Conservation (phyloP, 768 basidiomycete genomes). For the Pleurotus salmoneostramineus region DNA sequence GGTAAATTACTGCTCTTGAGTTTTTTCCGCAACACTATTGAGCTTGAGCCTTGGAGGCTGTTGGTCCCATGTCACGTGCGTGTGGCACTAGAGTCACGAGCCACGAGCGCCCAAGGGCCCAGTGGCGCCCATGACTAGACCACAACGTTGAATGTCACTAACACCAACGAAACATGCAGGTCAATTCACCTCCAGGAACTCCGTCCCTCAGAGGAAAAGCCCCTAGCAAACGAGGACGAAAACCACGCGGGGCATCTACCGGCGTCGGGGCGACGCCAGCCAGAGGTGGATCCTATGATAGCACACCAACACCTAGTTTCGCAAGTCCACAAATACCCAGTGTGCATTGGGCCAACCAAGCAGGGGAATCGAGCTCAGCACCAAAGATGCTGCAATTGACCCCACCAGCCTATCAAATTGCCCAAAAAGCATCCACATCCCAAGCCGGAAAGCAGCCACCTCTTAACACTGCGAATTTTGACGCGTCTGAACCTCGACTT, state of each 20-base stretch:
- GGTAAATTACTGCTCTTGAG: too few species aligned
- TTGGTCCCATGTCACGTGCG: too few species aligned
- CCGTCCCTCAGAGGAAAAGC: background rate
- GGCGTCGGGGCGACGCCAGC: constrained; percentile 25
- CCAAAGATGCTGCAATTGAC: constrained; percentile 8
- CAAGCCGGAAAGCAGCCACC: background rate
- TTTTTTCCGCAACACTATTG: too few species aligned
- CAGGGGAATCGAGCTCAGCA: constrained; percentile 2
- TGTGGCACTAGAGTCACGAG: too few species aligned
- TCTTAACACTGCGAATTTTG: background rate
- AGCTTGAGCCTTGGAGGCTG: too few species aligned
- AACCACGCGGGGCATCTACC: constrained; percentile 36
- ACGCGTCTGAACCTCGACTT: background rate
- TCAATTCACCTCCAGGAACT: background rate
- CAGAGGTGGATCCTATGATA: constrained; percentile 11
- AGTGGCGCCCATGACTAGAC: too few species aligned
- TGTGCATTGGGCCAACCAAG: constrained; percentile 31
- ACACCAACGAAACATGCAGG: background rate
- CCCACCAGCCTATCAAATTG: background rate
- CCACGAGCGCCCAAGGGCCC: too few species aligned
- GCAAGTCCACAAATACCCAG: constrained; percentile 27
- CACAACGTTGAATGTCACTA: too few species aligned
- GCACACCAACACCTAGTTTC: constrained; percentile 4
- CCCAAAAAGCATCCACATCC: background rate
- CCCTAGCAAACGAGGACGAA: constrained; percentile 35